Percentiles rank a stretch among this genome's conserved stretches.
Evolutionary conservation across 345 rosid species (phyloP).

Genomic region (Eutrema heterophyllum): DNA sequence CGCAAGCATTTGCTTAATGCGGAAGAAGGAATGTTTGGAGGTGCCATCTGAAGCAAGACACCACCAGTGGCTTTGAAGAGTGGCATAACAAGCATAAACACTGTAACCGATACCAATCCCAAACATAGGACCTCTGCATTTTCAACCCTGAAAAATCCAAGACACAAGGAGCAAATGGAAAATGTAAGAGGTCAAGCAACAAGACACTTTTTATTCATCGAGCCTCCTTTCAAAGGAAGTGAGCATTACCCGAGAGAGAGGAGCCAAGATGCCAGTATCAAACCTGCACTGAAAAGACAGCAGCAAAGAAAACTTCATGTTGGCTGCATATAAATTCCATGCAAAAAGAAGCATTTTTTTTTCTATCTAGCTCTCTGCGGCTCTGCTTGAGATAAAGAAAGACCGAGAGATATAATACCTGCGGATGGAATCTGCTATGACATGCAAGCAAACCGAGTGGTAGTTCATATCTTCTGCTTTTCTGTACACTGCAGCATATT

Average conservation of each 20-base stretch:
- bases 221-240: constrained; percentile 8
- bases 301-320: constrained; percentile 34
- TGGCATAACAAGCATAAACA: constrained; percentile 85
- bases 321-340: neutral
- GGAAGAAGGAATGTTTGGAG: constrained; percentile 78
- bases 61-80: constrained; percentile 79
- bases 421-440: constrained; percentile 91
- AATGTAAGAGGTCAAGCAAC: constrained; percentile 5
- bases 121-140: constrained; percentile 94
- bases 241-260: constrained; percentile 77
- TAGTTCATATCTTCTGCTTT: constrained; percentile 96
- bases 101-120: constrained; percentile 78
- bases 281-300: constrained; percentile 86
- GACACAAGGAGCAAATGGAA: constrained; percentile 5
- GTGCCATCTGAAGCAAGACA: constrained; percentile 91
- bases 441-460: constrained; percentile 92
- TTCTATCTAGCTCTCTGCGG: neutral
- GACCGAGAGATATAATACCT: constrained; percentile 43
- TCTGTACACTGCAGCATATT: constrained; percentile 66
- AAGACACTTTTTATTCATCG: neutral
- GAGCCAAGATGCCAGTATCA: constrained; percentile 95
- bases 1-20: constrained; percentile 85
- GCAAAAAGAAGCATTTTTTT: neutral
- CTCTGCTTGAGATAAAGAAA: constrained; percentile 8
- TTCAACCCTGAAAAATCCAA: constrained; percentile 57